Evolutionary conservation across 169 alveolate species (phyloP).

Genomic region (Eimeria zaria): DNA sequence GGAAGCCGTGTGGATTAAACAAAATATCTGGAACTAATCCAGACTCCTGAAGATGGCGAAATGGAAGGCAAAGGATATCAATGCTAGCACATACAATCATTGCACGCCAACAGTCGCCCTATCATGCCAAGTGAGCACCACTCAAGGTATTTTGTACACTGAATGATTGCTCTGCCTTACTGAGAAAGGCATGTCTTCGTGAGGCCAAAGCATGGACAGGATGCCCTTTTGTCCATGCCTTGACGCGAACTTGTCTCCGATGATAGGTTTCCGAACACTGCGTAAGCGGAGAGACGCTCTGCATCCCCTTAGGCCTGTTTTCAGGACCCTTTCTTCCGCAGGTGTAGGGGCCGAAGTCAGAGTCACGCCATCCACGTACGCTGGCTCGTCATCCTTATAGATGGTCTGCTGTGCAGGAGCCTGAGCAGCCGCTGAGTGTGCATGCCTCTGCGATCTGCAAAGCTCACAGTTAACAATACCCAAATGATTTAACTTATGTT

Average conservation of each 20-base stretch:
- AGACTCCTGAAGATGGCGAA: slow-evolving; percentile 91
- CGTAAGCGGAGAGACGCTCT: slow-evolving; percentile 85
- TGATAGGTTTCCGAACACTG: slow-evolving; percentile 96
- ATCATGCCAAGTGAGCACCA: not conserved
- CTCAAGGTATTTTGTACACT: not conserved
- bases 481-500: not conserved
- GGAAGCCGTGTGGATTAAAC: slow-evolving; percentile 99
- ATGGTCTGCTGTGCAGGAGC: slow-evolving; percentile 81
- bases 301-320: slow-evolving; percentile 73
- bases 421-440: slow-evolving; percentile 46
- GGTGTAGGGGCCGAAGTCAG: slow-evolving; percentile 79
- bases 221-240: slow-evolving; percentile 99
- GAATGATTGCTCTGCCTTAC: slow-evolving; percentile 82
- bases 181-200: slow-evolving; percentile 96
- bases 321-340: slow-evolving; percentile 39
- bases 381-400: slow-evolving; percentile 90
- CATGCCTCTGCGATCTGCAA: slow-evolving; percentile 64
- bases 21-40: slow-evolving; percentile 99
- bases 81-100: not conserved
- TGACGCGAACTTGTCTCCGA: slow-evolving; percentile 99
- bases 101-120: not conserved
- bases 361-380: slow-evolving; percentile 89
- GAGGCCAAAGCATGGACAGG: slow-evolving; percentile 94
- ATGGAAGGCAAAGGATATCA: not conserved
- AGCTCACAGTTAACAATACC: not conserved